Conservation (phyloP, 768 basidiomycete species). For the Ramaria sp. region DNA sequence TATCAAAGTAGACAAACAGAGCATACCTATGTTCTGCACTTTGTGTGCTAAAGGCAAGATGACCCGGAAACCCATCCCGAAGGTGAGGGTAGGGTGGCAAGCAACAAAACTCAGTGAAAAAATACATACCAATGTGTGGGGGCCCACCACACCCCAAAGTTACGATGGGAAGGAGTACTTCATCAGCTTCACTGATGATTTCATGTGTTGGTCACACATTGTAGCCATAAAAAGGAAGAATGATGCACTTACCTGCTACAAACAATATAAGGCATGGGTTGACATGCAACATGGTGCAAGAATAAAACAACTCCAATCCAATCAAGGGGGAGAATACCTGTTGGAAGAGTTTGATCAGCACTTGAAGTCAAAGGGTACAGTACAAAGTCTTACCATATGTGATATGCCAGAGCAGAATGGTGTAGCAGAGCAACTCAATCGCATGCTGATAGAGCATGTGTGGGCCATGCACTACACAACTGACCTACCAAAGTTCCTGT, state of each 20-base stretch:
- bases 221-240: slow-evolving; percentile 5
- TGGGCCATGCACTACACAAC: slow-evolving; percentile 25
- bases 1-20: too few species aligned
- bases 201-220: neutral
- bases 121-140: slow-evolving; percentile 9
- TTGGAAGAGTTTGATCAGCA: slow-evolving; percentile 2
- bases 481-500: slow-evolving; percentile 25
- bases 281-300: neutral
- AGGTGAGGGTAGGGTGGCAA: neutral
- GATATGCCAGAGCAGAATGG: slow-evolving; percentile 36
- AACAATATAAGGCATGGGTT: neutral
- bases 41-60: neutral
- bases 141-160: neutral
- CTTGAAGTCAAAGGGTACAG: slow-evolving; percentile 25
- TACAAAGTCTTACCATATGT: slow-evolving; percentile 26
- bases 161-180: slow-evolving; percentile 2
- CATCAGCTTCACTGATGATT: slow-evolving; percentile 7
- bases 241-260: slow-evolving; percentile 2
- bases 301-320: slow-evolving; percentile 10
- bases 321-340: slow-evolving; percentile 26
- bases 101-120: slow-evolving; percentile 15
- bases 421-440: slow-evolving; percentile 30
- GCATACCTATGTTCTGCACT: neutral
- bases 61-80: neutral
- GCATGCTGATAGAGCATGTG: slow-evolving; percentile 24